Evolutionary conservation across 129 eudicot species (phyloP).

Genomic region (Kitagawia praeruptora): DNA sequence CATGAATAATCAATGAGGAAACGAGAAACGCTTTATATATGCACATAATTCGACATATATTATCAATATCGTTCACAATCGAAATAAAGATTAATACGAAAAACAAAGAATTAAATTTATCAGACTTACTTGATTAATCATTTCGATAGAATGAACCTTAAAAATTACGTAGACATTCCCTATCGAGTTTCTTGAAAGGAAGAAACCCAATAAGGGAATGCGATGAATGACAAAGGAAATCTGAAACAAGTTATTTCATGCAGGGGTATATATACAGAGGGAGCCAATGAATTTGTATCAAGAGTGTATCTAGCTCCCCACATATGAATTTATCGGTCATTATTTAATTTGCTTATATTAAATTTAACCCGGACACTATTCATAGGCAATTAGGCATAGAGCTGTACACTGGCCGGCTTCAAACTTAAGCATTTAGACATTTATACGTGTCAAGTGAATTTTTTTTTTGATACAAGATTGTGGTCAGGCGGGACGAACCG

Average conservation of each 20-base stretch:
- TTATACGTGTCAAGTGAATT: no score
- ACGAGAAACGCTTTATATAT: no score
- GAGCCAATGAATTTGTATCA: no score
- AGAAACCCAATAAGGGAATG: conserved; percentile 5
- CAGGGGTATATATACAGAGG: neutral
- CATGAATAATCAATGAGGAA: no score
- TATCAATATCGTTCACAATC: neutral
- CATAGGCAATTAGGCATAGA: neutral
- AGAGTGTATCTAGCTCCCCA: neutral
- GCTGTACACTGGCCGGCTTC: no score
- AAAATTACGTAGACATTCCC: neutral
- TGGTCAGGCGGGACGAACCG: no score
- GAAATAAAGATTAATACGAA: neutral
- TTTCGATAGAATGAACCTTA: neutral
- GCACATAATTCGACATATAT: neutral
- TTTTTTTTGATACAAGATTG: no score
- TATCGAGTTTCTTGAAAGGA: neutral
- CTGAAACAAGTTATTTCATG: no score
- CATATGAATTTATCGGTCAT: neutral
- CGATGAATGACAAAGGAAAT: neutral
- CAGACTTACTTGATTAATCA: neutral
- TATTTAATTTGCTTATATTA: neutral
- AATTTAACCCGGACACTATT: neutral
- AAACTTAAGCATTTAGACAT: no score
- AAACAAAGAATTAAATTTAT: neutral